Conservation (phyloP, 352 stramenopile species). For the Phytopythium ostracodes region DNA sequence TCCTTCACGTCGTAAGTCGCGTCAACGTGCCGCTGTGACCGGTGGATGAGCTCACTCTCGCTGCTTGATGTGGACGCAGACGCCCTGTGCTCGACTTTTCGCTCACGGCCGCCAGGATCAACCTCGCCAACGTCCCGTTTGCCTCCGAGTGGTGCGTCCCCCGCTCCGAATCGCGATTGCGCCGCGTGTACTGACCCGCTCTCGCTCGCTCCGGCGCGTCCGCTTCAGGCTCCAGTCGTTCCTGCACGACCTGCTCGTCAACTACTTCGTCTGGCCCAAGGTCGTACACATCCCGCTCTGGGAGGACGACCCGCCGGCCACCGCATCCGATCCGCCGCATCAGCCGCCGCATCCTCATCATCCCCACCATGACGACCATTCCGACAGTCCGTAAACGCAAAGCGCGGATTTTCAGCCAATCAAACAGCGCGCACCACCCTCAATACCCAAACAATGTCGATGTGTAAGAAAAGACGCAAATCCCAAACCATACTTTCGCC, state of each 20-base stretch:
- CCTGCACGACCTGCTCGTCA: constrained; percentile 64
- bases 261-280: constrained; percentile 79
- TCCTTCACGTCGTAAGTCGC: constrained; percentile 63
- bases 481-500: too few relatives aligned
- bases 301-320: constrained; percentile 30
- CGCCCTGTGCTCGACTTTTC: constrained; percentile 73
- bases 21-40: not conserved
- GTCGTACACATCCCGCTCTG: constrained; percentile 65
- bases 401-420: not conserved
- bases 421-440: not conserved
- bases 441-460: not conserved
- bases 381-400: not conserved
- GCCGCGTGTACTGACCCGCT: not conserved
- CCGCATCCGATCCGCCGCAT: too few relatives aligned
- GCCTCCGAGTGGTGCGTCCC: constrained; percentile 63
- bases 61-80: constrained; percentile 17
- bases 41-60: not conserved
- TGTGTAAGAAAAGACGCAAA: not conserved
- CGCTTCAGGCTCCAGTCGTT: constrained; percentile 63
- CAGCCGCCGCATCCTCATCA: not conserved
- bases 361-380: not conserved
- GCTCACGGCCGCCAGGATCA: constrained; percentile 79
- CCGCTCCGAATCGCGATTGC: not conserved
- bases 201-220: not conserved
- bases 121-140: constrained; percentile 77